Evolutionary conservation across 805 yeast species (phyloP).

Genomic region (Cyberlindnera mississippiensis): DNA sequence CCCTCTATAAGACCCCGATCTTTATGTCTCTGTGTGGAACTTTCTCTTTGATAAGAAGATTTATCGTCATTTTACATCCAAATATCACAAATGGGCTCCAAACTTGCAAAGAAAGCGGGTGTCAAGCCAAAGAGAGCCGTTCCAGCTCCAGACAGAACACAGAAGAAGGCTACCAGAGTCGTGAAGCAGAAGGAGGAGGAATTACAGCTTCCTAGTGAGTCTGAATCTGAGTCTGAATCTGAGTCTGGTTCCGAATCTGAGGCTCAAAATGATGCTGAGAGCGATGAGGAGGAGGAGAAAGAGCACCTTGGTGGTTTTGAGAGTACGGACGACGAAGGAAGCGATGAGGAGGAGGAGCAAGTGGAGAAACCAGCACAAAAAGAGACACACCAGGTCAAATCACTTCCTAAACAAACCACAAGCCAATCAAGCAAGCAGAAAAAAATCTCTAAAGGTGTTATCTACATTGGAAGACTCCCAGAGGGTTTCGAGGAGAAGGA

Average conservation of each 20-base stretch:
- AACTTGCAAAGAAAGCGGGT: neutral
- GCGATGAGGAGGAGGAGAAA: conserved; percentile 14
- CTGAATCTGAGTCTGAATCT: conserved; percentile 29
- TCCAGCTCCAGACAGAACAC: conserved; percentile 7
- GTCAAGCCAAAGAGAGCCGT: conserved; percentile 21
- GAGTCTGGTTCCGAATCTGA: no score
- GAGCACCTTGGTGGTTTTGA: conserved; percentile 15
- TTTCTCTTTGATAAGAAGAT: no score
- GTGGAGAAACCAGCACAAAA: conserved; percentile 18
- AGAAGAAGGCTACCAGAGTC: conserved; percentile 3
- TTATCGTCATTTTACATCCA: no score
- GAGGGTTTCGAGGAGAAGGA: conserved; percentile 86
- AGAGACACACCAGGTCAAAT: conserved; percentile 25
- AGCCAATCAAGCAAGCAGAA: conserved; percentile 23
- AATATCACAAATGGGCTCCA: no score
- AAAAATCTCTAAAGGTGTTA: conserved; percentile 52
- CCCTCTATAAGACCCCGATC: no score
- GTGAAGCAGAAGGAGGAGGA: conserved; percentile 23
- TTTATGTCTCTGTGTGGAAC: no score
- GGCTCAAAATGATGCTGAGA: conserved; percentile 13
- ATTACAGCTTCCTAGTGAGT: conserved; percentile 27
- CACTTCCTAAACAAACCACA: conserved; percentile 18
- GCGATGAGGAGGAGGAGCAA: conserved; percentile 24
- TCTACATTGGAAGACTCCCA: conserved; percentile 91
- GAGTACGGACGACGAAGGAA: conserved; percentile 20